Evolutionary conservation across 441 rosid species (phyloP), one percentile per base, ranked within the genome.

Genomic region (Adansonia madagascariensis): DNA sequence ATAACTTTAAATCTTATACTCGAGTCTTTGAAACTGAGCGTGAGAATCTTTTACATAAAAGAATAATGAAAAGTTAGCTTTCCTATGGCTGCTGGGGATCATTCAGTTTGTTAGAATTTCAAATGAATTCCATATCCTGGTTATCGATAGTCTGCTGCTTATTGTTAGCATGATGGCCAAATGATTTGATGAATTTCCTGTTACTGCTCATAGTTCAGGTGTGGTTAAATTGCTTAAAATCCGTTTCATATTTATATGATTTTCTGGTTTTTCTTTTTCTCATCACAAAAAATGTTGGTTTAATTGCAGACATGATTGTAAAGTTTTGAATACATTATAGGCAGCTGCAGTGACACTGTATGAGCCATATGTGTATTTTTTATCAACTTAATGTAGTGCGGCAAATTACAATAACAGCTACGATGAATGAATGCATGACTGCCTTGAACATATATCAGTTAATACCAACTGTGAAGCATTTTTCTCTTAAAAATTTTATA

Each of bases 21-120:
- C 31, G 31, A 27, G 31, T 27, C 31, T 27, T 27, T 18, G 71
- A 6, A 67, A 67, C 55, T 18, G 55, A 9, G 47, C 18, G 10
- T 67, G 71, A 5, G 17, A 67, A 22, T 44, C 71, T 6, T 63
- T 44, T 12, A 18, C 31, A 1, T 46, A 67, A n/a, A n/a, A n/a
- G 49, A 64, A 14, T 6, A 41, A 8, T 64, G 22, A 8, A 18
- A 67, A 44, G 71, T 67, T 67, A 67, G 71, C 7, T 44, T 67
- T 44, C 35, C 10, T 11, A 14, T 35, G 46, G 46, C 24, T 64
- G 11, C 20, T 39, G 11, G 11, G 14, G 20, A 20, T 8, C 24
- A 39, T 41, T 35, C 24, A 41, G 70, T 41, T 64, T 41, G 50
- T 39, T 41, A n/a, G 22, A 64, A 64, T 64, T 41, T 15, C 41